Conservation (phyloP, 1,284 basidiomycete species). For the Ustanciosporium gigantosporum region DNA sequence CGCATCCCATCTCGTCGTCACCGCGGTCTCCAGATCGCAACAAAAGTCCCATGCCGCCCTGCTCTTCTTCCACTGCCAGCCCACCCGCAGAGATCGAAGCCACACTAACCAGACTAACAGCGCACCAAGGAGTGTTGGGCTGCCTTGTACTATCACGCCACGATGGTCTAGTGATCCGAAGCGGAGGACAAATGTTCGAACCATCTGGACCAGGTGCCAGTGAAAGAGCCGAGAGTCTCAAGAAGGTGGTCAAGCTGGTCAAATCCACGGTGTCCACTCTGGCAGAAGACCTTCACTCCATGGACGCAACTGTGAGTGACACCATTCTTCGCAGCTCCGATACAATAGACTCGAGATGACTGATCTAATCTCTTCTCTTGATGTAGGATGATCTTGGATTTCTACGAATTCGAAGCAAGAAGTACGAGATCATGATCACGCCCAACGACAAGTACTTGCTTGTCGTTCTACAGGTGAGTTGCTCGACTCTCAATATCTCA, state of each 20-base stretch:
- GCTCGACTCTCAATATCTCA: background rate
- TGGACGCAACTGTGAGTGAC: constrained; percentile 38
- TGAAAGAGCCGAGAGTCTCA: constrained; percentile 36
- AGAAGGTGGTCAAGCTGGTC: constrained; percentile 44
- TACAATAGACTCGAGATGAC: background rate
- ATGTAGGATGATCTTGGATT: constrained; percentile 51
- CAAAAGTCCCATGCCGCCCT: constrained; percentile 47
- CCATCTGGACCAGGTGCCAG: constrained; percentile 46
- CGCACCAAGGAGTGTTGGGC: constrained; percentile 45
- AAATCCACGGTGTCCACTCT: constrained; percentile 25
- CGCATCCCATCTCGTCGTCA: constrained; percentile 21
- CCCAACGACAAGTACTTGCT: constrained; percentile 57
- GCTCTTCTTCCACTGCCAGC: constrained; percentile 22
- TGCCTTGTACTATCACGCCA: constrained; percentile 47
- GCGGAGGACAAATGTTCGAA: constrained; percentile 58
- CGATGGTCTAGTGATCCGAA: constrained; percentile 53
- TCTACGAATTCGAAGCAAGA: constrained; percentile 49
- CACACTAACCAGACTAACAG: constrained; percentile 44
- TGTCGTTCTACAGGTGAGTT: constrained; percentile 52
- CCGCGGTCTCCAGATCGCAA: constrained; percentile 16
- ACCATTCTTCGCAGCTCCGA: too few species aligned
- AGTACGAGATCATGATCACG: constrained; percentile 57
- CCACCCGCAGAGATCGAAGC: constrained; percentile 54
- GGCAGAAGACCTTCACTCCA: constrained; percentile 20
- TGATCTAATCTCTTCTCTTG: background rate